phyloP scores from a whole-genome alignment of 768 basidiomycete species.

The Tephrocybe rancida region DNA sequence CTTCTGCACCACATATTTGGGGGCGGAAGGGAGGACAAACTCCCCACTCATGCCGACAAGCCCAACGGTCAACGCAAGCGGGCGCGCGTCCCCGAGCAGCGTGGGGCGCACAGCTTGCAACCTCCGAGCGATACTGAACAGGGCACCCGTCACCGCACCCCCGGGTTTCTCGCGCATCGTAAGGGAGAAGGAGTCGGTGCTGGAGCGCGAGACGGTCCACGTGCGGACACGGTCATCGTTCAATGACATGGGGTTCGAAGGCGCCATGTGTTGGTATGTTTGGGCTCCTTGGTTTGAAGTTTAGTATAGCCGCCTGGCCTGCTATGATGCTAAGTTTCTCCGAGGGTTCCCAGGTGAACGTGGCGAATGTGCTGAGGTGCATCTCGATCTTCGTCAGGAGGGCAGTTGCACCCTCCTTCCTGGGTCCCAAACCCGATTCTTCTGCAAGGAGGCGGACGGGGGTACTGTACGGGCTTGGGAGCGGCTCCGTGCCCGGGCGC shows the following conservation, averaged over 20 bases:
- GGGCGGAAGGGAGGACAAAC: conserved; percentile 39
- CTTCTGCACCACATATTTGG: no score
- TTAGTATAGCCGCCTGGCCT: conserved; percentile 58
- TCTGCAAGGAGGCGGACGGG: conserved; percentile 54
- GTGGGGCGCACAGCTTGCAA: conserved; percentile 41
- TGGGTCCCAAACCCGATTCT: conserved; percentile 33
- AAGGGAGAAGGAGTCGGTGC: conserved; percentile 36
- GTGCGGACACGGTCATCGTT: conserved; percentile 69
- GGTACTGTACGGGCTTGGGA: conserved; percentile 58
- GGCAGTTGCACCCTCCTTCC: conserved; percentile 34
- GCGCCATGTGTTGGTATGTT: conserved; percentile 55
- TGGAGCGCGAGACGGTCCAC: conserved; percentile 57
- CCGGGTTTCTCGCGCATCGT: conserved; percentile 59
- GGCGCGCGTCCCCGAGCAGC: conserved; percentile 38
- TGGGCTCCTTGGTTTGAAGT: conserved; percentile 51
- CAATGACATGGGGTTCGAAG: conserved; percentile 40
- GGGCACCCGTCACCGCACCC: conserved; percentile 55
- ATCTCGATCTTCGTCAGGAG: conserved; percentile 40
- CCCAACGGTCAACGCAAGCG: conserved; percentile 41
- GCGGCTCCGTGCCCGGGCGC: conserved; percentile 21
- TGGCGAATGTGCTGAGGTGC: conserved; percentile 52
- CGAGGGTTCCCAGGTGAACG: conserved; percentile 50
- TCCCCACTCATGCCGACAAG: conserved; percentile 57
- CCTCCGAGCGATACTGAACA: conserved; percentile 52
- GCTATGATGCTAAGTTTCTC: conserved; percentile 35